Evolutionary conservation across 495 filamentous ascomycete genomes (phyloP), one percentile per base, ranked within the genome.

Genomic region (Articulospora tetracladia): DNA sequence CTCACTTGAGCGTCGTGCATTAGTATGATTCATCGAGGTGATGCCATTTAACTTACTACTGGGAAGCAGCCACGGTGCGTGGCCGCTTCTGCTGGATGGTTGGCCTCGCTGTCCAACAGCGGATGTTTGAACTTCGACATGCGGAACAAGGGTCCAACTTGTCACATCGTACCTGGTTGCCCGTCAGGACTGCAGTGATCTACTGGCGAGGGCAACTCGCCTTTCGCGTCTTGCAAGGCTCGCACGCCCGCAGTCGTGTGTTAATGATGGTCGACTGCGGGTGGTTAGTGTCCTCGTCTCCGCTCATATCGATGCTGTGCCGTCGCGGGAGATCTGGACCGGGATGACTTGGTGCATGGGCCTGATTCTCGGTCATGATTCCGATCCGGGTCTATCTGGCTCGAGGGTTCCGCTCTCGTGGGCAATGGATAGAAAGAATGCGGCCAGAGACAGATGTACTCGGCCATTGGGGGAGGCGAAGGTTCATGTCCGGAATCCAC

Each of bases 121-220:
- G 58, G 20, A 60, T 60, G 13, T 55, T 44, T 19, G 52, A 7
- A 41, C 41, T 50, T 32, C 34, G 39, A 44, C 58, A 60, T 23
- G 58, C 50, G n/a, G 58, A 54, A 24, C 58, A 60, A 24, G 58
- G 58, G 2, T 19, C 19, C 19, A 44, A 17, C 22, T 50, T 53
- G 36, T 60, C 58, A 27, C 58, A 60, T 50, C 24, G 27, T 11
- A 60, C 41, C 58, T 60, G 23, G 23, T 19, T 4, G 1, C 13
- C 6, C 17, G n/a, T 55, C 22, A 55, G 27, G 15, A 25, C 13
- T 24, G 20, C 39, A 8, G 6, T 25, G 6, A 20, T n/a, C 2
- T 20, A 23, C 32, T 39, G n/a, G 32, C n/a, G n/a, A n/a, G n/a
- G 25, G 1, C 22, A 11, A 22, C 28, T 36, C 27, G 24, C 53